Percentiles rank a stretch among this genome's conserved stretches.
Evolutionary conservation across 2,329 filamentous ascomycete genomes (phyloP).

Genomic region (Hypoxylon sp.): DNA sequence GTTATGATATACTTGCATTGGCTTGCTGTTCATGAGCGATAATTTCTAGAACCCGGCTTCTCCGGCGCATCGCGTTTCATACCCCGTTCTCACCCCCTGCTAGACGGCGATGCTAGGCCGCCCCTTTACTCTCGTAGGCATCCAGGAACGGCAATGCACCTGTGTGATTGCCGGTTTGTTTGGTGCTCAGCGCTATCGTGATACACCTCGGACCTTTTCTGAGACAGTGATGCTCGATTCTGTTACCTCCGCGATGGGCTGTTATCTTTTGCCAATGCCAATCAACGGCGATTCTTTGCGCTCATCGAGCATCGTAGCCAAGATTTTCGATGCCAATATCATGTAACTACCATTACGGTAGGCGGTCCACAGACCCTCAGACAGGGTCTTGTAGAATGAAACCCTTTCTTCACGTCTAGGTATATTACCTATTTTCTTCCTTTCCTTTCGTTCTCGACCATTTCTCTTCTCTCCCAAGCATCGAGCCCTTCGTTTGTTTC

Average conservation of each 20-base stretch:
- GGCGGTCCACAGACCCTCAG: constrained; percentile 21
- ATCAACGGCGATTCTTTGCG: constrained; percentile 36
- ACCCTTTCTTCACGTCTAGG: constrained; percentile 16
- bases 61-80: constrained; percentile 32
- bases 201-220: constrained; percentile 37
- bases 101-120: constrained; percentile 9
- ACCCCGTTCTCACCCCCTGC: constrained; percentile 11
- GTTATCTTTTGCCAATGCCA: constrained; percentile 26
- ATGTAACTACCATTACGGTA: constrained; percentile 30
- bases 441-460: constrained; percentile 24
- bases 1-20: not conserved
- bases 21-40: not conserved
- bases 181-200: constrained; percentile 40
- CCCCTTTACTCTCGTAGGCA: constrained; percentile 15
- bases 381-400: constrained; percentile 20
- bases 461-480: constrained; percentile 26
- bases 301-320: constrained; percentile 32
- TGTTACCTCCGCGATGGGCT: constrained; percentile 35
- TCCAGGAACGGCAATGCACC: constrained; percentile 38
- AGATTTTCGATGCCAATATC: constrained; percentile 29
- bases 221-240: constrained; percentile 40
- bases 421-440: constrained; percentile 16
- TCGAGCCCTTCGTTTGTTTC: constrained; percentile 20
- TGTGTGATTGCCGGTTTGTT: constrained; percentile 31
- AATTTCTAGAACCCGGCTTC: not conserved